phyloP scores from a whole-genome alignment of 1,284 basidiomycete species.

The Fistulina hepatica region DNA sequence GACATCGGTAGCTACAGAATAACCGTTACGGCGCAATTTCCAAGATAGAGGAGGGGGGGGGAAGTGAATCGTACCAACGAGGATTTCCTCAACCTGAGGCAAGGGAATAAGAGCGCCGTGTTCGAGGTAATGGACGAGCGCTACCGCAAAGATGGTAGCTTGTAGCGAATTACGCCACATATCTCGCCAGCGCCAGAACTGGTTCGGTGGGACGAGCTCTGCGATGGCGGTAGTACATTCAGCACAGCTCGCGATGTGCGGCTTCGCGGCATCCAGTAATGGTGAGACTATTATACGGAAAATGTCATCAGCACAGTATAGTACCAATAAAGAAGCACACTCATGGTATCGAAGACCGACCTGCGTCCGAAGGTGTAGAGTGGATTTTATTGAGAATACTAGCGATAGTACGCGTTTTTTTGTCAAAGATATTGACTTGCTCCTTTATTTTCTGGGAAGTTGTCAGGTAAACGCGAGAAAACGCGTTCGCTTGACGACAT shows the following conservation, averaged over 20 bases:
- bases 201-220: slow-evolving; percentile 48
- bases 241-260: slow-evolving; percentile 43
- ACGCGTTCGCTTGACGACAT: background rate
- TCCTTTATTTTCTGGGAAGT: slow-evolving; percentile 60
- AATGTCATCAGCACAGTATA: background rate
- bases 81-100: slow-evolving; percentile 35
- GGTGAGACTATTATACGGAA: slow-evolving; percentile 36
- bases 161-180: slow-evolving; percentile 62
- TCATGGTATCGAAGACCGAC: slow-evolving; percentile 30
- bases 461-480: slow-evolving; percentile 12
- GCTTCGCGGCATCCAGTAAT: slow-evolving; percentile 46
- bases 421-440: slow-evolving; percentile 61
- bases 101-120: slow-evolving; percentile 51
- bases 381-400: slow-evolving; percentile 67
- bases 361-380: slow-evolving; percentile 49
- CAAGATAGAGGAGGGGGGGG: slow-evolving; percentile 9
- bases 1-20: background rate
- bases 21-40: slow-evolving; percentile 9
- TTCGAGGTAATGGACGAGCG: slow-evolving; percentile 56
- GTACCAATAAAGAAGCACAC: slow-evolving; percentile 5
- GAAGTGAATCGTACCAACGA: slow-evolving; percentile 55
- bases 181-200: slow-evolving; percentile 77
- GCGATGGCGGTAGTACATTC: slow-evolving; percentile 42
- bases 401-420: slow-evolving; percentile 53
- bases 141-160: slow-evolving; percentile 53